Conservation (phyloP, 2,329 filamentous ascomycete species). For the Cladophialophora psammophila region DNA sequence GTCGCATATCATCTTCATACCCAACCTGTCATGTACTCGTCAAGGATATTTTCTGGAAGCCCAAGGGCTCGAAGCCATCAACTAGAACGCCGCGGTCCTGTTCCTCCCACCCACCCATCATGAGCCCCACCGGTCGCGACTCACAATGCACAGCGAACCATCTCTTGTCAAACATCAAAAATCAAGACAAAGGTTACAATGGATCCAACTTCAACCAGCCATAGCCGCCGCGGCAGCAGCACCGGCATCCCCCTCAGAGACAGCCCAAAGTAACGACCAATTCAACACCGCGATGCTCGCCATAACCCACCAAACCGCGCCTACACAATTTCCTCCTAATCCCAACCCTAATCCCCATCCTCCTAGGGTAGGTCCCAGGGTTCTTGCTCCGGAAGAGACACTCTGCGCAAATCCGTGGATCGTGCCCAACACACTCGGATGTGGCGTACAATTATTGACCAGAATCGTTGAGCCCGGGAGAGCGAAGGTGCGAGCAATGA, state of each 20-base stretch:
- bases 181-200: not conserved
- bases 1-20: too few relatives aligned
- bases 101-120: too few relatives aligned
- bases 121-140: too few relatives aligned
- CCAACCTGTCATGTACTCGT: too few relatives aligned
- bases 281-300: constrained; percentile 63
- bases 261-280: constrained; percentile 65
- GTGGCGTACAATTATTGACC: constrained; percentile 67
- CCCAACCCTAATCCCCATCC: constrained; percentile 64
- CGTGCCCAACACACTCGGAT: constrained; percentile 63
- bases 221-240: constrained; percentile 7
- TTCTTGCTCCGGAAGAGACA: constrained; percentile 61
- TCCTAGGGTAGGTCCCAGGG: constrained; percentile 62
- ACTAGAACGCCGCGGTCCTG: too few relatives aligned
- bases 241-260: constrained; percentile 63
- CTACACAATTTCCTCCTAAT: constrained; percentile 61
- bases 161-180: constrained; percentile 1
- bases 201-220: not conserved
- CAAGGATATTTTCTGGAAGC: too few relatives aligned
- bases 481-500: constrained; percentile 74
- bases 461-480: constrained; percentile 66
- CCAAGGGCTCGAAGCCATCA: too few relatives aligned
- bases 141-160: too few relatives aligned
- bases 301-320: constrained; percentile 65
- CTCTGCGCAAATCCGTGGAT: constrained; percentile 67